Evolutionary conservation across 1,139 yeast species (phyloP), one percentile per base, ranked within the genome.

Genomic region (Pichia sp.): DNA sequence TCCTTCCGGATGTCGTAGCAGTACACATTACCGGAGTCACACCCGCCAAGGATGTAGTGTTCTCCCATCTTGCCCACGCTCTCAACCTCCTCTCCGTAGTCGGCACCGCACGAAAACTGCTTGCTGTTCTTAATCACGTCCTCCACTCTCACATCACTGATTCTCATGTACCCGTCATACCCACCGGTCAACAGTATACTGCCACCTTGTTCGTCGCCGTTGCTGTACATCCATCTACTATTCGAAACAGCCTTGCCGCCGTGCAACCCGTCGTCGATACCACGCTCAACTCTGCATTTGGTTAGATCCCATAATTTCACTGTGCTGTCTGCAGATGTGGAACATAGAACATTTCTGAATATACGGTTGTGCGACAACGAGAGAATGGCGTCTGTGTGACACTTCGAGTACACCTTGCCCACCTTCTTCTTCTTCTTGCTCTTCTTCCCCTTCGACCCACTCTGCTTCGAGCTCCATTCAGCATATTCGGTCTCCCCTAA

Each of bases 261-360:
- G 71, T 87, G 95, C 55, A 83, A 75, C 33, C 62, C 61, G 10
- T 71, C 67, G 60, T 79, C 76, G 65, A 85, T 72, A 4, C 91
- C 84, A 62, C 90, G 79, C 12, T 88, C 97, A 47, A 92, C 95
- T 43, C 75, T 73, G 50, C 88, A 91, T 46, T 77, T 77, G 63
- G 83, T 80, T 67, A 93, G 76, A 71, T 93, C 99, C 99, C 99
- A 93, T 63, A 93, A 77, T 73, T 95, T 93, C 51, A 95, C 88
- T 0, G 99, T 93, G 58, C 84, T 81, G 69, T 93, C 99, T 2
- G 99, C 99, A 9, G 97, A 91, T 2, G 97, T 90, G 16, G 97
- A 90, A 27, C 95, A 96, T 59, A 93, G 80, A 30, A 93, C 85
- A 60, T 90, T 85, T 72, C 96, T 82, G 72, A 89, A 95, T 50